Percentiles rank a stretch among this genome's conserved stretches.
Evolutionary conservation across 2,329 filamentous ascomycete species (phyloP).

Genomic region (Coleophoma eucalyptorum): DNA sequence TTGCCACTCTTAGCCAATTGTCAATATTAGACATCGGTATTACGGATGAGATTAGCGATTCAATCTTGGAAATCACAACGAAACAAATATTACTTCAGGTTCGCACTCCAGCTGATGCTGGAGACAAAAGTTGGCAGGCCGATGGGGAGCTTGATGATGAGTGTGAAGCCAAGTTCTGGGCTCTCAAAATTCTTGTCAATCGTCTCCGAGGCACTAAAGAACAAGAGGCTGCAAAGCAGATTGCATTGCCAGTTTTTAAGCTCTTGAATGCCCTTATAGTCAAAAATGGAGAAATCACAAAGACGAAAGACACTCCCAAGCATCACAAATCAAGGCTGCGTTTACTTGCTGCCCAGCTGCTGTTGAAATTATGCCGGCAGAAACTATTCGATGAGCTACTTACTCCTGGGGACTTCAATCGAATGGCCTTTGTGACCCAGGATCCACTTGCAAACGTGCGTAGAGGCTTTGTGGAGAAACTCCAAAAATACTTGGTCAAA

Average conservation of each 20-base stretch:
- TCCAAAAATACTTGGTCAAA: slow-evolving; percentile 86
- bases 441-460: slow-evolving; percentile 73
- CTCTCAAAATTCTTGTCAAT: slow-evolving; percentile 83
- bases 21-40: slow-evolving; percentile 71
- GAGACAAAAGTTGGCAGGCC: slow-evolving; percentile 62
- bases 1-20: slow-evolving; percentile 70
- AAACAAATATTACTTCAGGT: slow-evolving; percentile 70
- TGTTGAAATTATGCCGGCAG: slow-evolving; percentile 78
- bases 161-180: slow-evolving; percentile 76
- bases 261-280: slow-evolving; percentile 74
- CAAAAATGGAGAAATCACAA: slow-evolving; percentile 75
- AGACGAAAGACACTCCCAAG: slow-evolving; percentile 69
- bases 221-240: slow-evolving; percentile 48
- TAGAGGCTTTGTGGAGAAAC: slow-evolving; percentile 72
- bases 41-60: slow-evolving; percentile 68
- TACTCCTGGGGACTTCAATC: slow-evolving; percentile 71
- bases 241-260: slow-evolving; percentile 68
- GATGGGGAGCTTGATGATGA: slow-evolving; percentile 72
- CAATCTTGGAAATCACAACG: slow-evolving; percentile 75
- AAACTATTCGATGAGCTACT: slow-evolving; percentile 75
- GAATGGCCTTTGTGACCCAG: slow-evolving; percentile 76
- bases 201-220: slow-evolving; percentile 62
- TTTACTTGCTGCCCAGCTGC: slow-evolving; percentile 73
- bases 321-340: slow-evolving; percentile 79
- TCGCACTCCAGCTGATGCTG: slow-evolving; percentile 54